Evolutionary conservation across 306 rosid species (phyloP).

Genomic region (Castanea mollissima): DNA sequence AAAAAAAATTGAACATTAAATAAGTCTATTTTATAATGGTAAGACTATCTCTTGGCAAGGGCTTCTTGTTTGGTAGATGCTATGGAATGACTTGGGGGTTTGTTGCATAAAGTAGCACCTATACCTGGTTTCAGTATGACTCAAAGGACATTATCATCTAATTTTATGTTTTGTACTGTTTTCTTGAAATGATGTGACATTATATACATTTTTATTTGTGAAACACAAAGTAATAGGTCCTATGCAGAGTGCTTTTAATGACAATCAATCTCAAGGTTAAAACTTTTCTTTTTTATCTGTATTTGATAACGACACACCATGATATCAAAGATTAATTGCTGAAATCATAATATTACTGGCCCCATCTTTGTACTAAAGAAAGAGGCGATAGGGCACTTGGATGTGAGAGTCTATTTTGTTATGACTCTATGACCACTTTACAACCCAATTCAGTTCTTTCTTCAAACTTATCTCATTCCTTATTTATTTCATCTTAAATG

Average conservation of each 20-base stretch:
- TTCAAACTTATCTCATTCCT: neutral
- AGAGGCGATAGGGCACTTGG: neutral
- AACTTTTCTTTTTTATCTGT: neutral
- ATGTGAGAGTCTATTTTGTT: neutral
- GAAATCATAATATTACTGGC: constrained; percentile 4
- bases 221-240: neutral
- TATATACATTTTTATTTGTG: no score
- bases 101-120: no score
- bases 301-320: neutral
- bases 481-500: neutral
- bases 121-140: no score
- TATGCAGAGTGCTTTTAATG: neutral
- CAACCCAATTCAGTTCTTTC: neutral
- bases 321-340: neutral
- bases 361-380: constrained; percentile 1
- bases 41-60: no score
- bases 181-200: no score
- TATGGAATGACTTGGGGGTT: no score
- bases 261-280: neutral
- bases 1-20: no score
- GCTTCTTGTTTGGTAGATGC: no score
- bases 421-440: neutral
- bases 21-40: no score
- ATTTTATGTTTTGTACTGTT: no score
- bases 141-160: no score